phyloP scores from a whole-genome alignment of 352 stramenopile species.

The Globisporangium heterothallicum region DNA sequence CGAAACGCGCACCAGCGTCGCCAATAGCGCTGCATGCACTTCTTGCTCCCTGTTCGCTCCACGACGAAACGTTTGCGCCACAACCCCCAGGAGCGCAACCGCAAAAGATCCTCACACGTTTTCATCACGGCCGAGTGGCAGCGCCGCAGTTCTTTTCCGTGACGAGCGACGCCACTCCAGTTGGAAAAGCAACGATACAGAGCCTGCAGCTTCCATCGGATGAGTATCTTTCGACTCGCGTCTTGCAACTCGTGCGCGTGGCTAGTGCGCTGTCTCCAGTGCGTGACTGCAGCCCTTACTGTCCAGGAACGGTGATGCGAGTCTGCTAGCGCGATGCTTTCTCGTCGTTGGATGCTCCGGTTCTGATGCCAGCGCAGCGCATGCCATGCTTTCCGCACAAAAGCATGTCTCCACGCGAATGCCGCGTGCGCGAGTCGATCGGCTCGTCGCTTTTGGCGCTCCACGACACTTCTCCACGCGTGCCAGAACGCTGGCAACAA shows the following conservation, averaged over 20 bases:
- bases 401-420: conserved; percentile 18
- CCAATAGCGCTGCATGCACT: conserved; percentile 21
- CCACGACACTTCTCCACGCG: conserved; percentile 17
- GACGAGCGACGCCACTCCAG: conserved; percentile 10
- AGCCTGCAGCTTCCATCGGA: conserved; percentile 34
- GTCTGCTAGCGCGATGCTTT: conserved; percentile 9
- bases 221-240: conserved; percentile 20
- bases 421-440: conserved; percentile 6
- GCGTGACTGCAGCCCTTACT: conserved; percentile 6
- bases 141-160: background rate
- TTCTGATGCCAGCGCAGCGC: conserved; percentile 11
- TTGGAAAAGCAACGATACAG: conserved; percentile 29
- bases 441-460: background rate
- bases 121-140: conserved; percentile 2
- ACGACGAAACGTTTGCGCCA: conserved; percentile 41
- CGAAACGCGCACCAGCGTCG: conserved; percentile 15
- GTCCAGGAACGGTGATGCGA: conserved; percentile 4
- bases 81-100: conserved; percentile 23
- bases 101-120: background rate
- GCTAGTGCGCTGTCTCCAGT: conserved; percentile 9
- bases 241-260: background rate
- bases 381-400: conserved; percentile 24
- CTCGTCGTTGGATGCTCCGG: background rate
- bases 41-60: conserved; percentile 11
- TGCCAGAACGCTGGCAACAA: conserved; percentile 25